Base-by-base conservation (phyloP, 306 rosid genomes). In the Dicorynia guianensis region DNA sequence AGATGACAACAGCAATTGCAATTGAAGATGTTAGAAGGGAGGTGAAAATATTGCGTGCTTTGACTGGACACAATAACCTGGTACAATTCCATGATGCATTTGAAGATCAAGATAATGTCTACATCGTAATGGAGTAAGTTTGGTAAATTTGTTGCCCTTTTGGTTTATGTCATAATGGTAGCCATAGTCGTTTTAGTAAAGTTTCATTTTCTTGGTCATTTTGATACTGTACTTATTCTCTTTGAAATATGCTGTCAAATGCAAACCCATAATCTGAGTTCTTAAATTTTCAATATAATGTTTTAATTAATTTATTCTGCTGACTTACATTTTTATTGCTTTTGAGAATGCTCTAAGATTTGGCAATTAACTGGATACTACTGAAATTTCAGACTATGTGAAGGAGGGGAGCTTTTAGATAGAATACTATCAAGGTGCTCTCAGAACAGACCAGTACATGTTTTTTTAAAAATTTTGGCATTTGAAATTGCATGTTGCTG, bases 361-460 rank as follows among this genome's bases (percentile, higher is more conserved):
- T 52, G 38, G 47, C 36, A 11, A 44, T 40, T 30, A 18, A 71
- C 11, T 25, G 17, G 52, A 18, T 70, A 36, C n/a, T 69, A 15
- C 63, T 76, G 53, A 60, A 44, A 15, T 84, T 83, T 75, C 87
- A 89, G 92, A 89, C 83, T 89, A 61, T 89, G 95, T 76, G 92
- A 89, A 80, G 95, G 95, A 62, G 95, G 95, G 34, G 95, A 89
- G 79, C 95, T 89, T 78, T 81, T 89, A 53, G 95, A 89, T 79
- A 81, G 91, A 63, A 89, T 89, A 58, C 92, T 89, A 63, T 74
- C 95, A 79, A 89, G 95, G 95, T 89, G 52, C 68, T 68, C 48
- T 62, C 60, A 39, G 30, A 43, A 25, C 63, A 39, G 36, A 49
- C 20, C 67, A 25, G 20, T 36, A 10, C 20, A n/a, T 62, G 12